Base-by-base conservation (phyloP, 805 yeast genomes). In the Myxozyma nipponensis region DNA sequence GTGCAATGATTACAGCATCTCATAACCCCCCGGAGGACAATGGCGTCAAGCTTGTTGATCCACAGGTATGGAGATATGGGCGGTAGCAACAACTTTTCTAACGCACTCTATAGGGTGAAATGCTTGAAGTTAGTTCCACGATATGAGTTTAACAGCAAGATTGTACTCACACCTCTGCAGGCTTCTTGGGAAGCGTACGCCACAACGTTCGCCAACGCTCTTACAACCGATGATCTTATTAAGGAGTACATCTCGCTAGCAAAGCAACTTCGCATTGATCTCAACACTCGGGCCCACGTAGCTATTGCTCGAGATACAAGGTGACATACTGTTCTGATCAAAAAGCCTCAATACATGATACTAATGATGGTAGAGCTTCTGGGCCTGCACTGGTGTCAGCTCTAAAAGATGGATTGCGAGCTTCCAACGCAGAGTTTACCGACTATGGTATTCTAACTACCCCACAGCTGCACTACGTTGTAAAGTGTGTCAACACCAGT, bases 31-130 rank as follows among this genome's bases (percentile, higher is more conserved):
- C 97, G 0, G 73, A 73, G 38, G 97, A 90, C 65, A 88, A 88
- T 61, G 96, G 96, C 25, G 91, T 88, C 44, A 91, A 91, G 69
- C 75, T 93, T n/a, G 87, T 91, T 22, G 98, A 91, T 59, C 97
- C 98, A 1, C 70, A 56, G 39, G 50, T 49, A 39, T 13, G 44
- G 25, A 9, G 45, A 5, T 6, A 7, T 17, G 19, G 13, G 10
- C 32, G 13, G n/a, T n/a, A 4, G 7, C 13, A 28, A 9, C 13
- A 4, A 41, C 6, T n/a, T 4, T 13, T 32, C 34, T 21, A 41
- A 10, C 39, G 18, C 3, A 41, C 22, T 46, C n/a, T 45, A 15
- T 28, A 47, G 40, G 62, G 62, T 17, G 62, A 59, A 43, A 59
- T 59, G 62, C 56, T 59, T 22, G 62, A n/a, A n/a, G n/a, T n/a